These are phyloP conservation scores for Botrytis squamosa DNA, from an alignment of 2,329 filamentous ascomycete species.

Conservation along the genomic window DNA sequence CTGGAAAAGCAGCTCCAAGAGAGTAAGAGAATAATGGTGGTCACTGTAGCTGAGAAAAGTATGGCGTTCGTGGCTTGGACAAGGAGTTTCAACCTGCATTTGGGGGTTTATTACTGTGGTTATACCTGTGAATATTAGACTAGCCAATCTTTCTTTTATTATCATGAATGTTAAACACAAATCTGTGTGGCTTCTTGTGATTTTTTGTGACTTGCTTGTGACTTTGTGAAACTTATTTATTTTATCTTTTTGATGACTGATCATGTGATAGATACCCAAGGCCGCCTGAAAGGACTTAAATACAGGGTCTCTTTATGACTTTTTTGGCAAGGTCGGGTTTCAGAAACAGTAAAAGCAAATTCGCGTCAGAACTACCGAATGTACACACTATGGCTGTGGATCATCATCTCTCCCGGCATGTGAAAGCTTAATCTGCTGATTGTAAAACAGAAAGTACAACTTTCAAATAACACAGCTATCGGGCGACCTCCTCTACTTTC, in stretches of 20 bases:
- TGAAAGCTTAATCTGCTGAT: conserved; percentile 13
- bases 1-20: conserved; percentile 35
- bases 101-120: conserved; percentile 16
- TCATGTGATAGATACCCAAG: background rate
- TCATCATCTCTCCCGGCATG: conserved; percentile 6
- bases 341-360: conserved; percentile 10
- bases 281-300: background rate
- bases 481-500: background rate
- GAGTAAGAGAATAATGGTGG: conserved; percentile 21
- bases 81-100: conserved; percentile 21
- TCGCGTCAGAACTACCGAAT: conserved; percentile 9
- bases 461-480: conserved; percentile 4
- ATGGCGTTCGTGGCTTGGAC: conserved; percentile 28
- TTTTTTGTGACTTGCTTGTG: background rate
- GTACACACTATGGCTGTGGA: conserved; percentile 5
- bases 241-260: background rate
- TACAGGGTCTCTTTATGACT: conserved; percentile 11
- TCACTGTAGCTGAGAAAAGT: conserved; percentile 28
- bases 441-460: conserved; percentile 1
- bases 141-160: conserved; percentile 17
- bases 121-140: conserved; percentile 17
- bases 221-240: background rate
- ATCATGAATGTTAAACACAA: background rate
- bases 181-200: background rate
- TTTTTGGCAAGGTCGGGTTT: background rate